Evolutionary conservation across 2,329 filamentous ascomycete species (phyloP).

Genomic region (Penicillium occitanis): DNA sequence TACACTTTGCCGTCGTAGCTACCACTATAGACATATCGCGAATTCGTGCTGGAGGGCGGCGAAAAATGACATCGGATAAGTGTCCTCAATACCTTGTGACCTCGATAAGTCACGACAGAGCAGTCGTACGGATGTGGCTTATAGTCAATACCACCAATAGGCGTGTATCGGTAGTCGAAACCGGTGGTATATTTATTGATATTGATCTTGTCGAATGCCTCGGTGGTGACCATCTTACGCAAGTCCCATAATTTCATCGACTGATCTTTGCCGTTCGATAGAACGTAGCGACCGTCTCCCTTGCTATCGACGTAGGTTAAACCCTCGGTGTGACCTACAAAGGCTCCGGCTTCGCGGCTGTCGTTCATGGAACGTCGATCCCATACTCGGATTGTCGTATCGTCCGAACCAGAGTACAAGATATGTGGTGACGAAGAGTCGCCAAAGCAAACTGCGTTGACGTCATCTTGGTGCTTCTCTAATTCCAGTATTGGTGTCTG

Average conservation of each 20-base stretch:
- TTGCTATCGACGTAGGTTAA: conserved; percentile 73
- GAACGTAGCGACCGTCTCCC: conserved; percentile 82
- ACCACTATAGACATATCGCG: conserved; percentile 88
- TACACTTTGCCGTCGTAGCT: conserved; percentile 87
- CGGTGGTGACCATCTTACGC: conserved; percentile 78
- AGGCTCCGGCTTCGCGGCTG: conserved; percentile 63
- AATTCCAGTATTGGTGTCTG: conserved; percentile 72
- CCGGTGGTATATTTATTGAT: conserved; percentile 55
- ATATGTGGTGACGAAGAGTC: conserved; percentile 88
- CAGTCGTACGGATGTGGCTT: conserved; percentile 77
- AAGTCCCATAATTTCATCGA: conserved; percentile 97
- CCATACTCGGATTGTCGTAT: conserved; percentile 93
- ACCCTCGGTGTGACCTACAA: conserved; percentile 65
- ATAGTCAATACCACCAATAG: conserved; percentile 56
- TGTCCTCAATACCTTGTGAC: conserved; percentile 84
- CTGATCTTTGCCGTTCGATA: conserved; percentile 94
- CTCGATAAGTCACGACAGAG: conserved; percentile 88
- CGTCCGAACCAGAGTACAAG: conserved; percentile 92
- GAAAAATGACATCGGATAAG: conserved; percentile 95
- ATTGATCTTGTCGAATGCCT: conserved; percentile 56
- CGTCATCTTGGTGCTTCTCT: conserved; percentile 78
- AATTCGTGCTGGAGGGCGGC: conserved; percentile 79
- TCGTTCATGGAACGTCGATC: conserved; percentile 72
- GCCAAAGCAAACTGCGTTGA: conserved; percentile 95
- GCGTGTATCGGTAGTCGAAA: conserved; percentile 63